Conservation (phyloP, 2,329 filamentous ascomycete genomes). For the Sclerotiophoma versabilis region DNA sequence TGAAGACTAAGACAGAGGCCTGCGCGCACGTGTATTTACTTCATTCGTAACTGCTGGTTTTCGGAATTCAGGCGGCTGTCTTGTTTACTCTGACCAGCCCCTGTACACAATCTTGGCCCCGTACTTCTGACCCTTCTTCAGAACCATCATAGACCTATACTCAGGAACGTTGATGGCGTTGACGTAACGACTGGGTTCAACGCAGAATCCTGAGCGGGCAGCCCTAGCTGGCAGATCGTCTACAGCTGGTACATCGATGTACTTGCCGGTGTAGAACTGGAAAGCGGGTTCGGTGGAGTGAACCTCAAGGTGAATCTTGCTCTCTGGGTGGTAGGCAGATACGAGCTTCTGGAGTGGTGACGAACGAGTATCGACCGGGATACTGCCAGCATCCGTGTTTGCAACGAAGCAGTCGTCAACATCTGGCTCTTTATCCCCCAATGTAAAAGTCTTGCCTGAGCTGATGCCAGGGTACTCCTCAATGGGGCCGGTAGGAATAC, state of each 20-base stretch:
- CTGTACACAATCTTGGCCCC: slow-evolving; percentile 83
- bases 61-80: not conserved
- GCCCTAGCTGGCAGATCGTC: slow-evolving; percentile 68
- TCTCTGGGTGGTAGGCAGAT: slow-evolving; percentile 74
- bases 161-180: slow-evolving; percentile 84
- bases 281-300: slow-evolving; percentile 93
- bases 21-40: not conserved
- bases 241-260: slow-evolving; percentile 75
- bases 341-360: slow-evolving; percentile 71
- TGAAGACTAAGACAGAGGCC: not conserved
- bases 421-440: slow-evolving; percentile 74
- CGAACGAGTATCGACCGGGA: slow-evolving; percentile 60
- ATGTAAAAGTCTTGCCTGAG: slow-evolving; percentile 71
- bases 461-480: slow-evolving; percentile 69
- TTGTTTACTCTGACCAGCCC: slow-evolving; percentile 70
- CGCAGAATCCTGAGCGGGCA: slow-evolving; percentile 80
- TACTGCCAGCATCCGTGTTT: slow-evolving; percentile 64
- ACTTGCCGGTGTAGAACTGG: slow-evolving; percentile 94
- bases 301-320: slow-evolving; percentile 82
- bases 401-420: slow-evolving; percentile 93
- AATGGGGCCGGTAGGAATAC: slow-evolving; percentile 77
- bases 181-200: slow-evolving; percentile 90
- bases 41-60: not conserved
- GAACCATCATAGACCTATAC: slow-evolving; percentile 78
- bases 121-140: slow-evolving; percentile 86